Evolutionary conservation across 768 basidiomycete species (phyloP), one percentile per base, ranked within the genome.

Genomic region (Terana coerulea): DNA sequence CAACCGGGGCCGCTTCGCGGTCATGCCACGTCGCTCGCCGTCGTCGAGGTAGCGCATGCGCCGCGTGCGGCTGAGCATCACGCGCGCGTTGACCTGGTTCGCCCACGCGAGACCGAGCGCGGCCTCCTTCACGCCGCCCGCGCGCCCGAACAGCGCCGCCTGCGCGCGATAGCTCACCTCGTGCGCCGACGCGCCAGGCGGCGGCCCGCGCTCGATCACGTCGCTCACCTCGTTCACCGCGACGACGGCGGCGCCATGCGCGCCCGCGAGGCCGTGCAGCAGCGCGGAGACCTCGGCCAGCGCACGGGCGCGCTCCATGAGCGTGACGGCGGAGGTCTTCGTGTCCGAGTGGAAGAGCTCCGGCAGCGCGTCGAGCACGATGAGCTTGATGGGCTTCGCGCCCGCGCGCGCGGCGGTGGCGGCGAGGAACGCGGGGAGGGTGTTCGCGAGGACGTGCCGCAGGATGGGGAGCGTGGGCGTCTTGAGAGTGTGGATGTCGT

Each of bases 181-280:
- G 31, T 54, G 53, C 8, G 47, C 25, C 4, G 26, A 49, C 28
- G 34, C 41, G 29, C 31, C 42, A 15, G 43, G 35, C 29, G 31
- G 19, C 14, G 42, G 42, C 4, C 62, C 64, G 10, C 66, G 69
- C 31, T 80, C 67, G 53, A 91, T 85, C n/a, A 80, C 82, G 63
- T 95, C 92, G 14, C 81, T 75, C 5, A 95, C 93, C 67, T 95
- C 91, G 69, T 98, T 98, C 46, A 98, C 69, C 42, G 97, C 83
- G 21, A 98, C 67, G 19, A 98, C 72, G 0, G 90, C 90, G 21
- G 95, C 64, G 26, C 73, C 69, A 61, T 88, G 72, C 49, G 70
- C 72, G 58, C 69, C 71, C 0, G 91, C 91, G 21, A 98, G 72
- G 5, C 67, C 58, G 66, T 95, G 93, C 4, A 98, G 77, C 34